Percentiles rank a stretch among this genome's conserved stretches.
phyloP scores from a whole-genome alignment of 257 asterid species.

The Forsythia viridissima region DNA sequence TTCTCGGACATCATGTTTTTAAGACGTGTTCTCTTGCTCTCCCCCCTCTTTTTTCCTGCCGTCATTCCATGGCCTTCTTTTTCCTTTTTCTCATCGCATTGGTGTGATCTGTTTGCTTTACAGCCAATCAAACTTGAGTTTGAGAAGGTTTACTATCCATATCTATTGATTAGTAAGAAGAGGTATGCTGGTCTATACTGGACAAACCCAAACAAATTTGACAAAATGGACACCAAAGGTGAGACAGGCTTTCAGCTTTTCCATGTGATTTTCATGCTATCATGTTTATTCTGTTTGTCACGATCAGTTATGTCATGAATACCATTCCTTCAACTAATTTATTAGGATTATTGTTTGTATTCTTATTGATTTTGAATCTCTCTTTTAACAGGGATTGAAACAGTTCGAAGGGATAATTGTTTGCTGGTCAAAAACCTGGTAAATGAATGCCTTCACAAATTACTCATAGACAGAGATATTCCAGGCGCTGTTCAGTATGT shows the following conservation, averaged over 20 bases:
- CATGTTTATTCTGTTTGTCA: slow-evolving; percentile 1
- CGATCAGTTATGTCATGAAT: background rate
- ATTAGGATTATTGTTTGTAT: background rate
- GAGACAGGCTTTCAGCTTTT: slow-evolving; percentile 28
- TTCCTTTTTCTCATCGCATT: slow-evolving; percentile 10
- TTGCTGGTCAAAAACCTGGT: slow-evolving; percentile 91
- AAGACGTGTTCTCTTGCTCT: background rate
- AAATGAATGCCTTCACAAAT: slow-evolving; percentile 88
- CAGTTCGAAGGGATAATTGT: slow-evolving; percentile 96
- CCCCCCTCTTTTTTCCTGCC: background rate
- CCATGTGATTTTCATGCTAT: slow-evolving; percentile 21
- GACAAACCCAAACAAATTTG: slow-evolving; percentile 92
- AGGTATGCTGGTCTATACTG: slow-evolving; percentile 99
- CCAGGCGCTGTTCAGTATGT: slow-evolving; percentile 98
- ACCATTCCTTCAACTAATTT: background rate
- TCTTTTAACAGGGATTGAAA: slow-evolving; percentile 77
- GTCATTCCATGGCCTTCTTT: background rate
- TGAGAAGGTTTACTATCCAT: slow-evolving; percentile 96
- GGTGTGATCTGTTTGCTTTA: slow-evolving; percentile 23
- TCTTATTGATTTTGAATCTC: slow-evolving; percentile 15
- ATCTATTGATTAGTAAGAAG: slow-evolving; percentile 94
- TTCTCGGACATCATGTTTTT: background rate
- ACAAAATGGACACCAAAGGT: slow-evolving; percentile 99
- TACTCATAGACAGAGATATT: slow-evolving; percentile 86
- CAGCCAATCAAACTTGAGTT: slow-evolving; percentile 97